Percentiles rank a stretch among this genome's conserved stretches.
Evolutionary conservation across 495 filamentous ascomycete genomes (phyloP).

Genomic region (Aspergillus campestris): DNA sequence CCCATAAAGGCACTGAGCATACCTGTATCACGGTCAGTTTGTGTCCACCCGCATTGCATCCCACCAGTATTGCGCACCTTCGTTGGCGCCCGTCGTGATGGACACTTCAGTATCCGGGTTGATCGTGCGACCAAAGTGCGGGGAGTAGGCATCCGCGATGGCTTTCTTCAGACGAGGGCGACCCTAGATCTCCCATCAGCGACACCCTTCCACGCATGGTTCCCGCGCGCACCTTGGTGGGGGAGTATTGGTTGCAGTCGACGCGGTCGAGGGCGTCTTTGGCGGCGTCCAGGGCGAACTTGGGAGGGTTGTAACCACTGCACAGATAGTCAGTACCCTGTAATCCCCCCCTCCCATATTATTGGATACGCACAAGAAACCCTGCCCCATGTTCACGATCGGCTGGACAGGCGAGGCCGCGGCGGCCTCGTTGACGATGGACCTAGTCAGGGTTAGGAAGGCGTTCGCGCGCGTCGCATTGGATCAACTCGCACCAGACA

Average conservation of each 20-base stretch:
- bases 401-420: conserved; percentile 79
- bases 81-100: conserved; percentile 94
- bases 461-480: neutral
- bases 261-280: conserved; percentile 85
- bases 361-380: conserved; percentile 60
- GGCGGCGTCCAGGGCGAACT: conserved; percentile 85
- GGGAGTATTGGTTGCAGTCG: conserved; percentile 97
- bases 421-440: conserved; percentile 90
- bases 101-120: conserved; percentile 87
- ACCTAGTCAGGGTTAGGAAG: conserved; percentile 43
- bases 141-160: conserved; percentile 81
- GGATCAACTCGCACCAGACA: conserved; percentile 64
- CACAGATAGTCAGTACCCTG: neutral
- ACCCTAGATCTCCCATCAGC: conserved; percentile 41
- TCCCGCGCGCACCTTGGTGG: conserved; percentile 56
- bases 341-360: neutral
- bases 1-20: conserved; percentile 98
- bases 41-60: neutral
- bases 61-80: conserved; percentile 44
- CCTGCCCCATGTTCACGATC: conserved; percentile 93
- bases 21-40: conserved; percentile 26
- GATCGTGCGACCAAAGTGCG: conserved; percentile 68
- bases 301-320: conserved; percentile 88
- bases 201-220: neutral
- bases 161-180: conserved; percentile 85